Percentiles rank a stretch among this genome's conserved stretches.
Evolutionary conservation across 176 grass and related monocot species (phyloP).

Genomic region (Musa beccarii): DNA sequence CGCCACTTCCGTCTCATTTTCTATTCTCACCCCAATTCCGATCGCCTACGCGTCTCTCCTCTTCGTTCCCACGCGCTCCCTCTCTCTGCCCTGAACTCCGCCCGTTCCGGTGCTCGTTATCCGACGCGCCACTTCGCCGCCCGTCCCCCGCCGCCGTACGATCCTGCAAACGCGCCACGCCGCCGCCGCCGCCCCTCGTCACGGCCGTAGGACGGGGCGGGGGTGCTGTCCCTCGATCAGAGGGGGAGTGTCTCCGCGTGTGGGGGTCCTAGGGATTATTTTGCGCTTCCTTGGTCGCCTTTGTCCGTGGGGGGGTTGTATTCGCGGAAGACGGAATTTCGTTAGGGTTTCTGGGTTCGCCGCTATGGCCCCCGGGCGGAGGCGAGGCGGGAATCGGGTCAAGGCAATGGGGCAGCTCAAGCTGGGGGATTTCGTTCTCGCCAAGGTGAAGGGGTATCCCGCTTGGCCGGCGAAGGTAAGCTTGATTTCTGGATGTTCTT

Average conservation of each 20-base stretch:
- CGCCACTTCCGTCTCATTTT: too few species aligned
- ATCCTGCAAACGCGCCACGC: background rate
- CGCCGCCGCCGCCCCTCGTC: background rate
- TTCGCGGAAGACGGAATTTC: conserved; percentile 21
- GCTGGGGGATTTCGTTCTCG: conserved; percentile 81
- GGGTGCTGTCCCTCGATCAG: background rate
- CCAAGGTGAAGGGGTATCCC: conserved; percentile 96
- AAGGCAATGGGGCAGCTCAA: conserved; percentile 53
- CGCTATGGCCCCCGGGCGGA: conserved; percentile 47
- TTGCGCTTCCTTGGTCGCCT: background rate
- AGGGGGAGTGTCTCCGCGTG: too few species aligned
- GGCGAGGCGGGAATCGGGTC: conserved; percentile 41
- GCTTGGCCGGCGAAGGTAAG: conserved; percentile 84
- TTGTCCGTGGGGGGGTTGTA: background rate
- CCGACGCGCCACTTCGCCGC: too few species aligned
- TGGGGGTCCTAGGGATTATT: background rate
- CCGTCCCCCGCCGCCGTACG: too few species aligned
- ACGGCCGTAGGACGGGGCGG: background rate
- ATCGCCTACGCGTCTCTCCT: too few species aligned
- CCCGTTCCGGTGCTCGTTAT: too few species aligned
- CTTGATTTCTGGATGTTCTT: background rate
- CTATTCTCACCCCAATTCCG: too few species aligned
- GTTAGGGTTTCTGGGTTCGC: conserved; percentile 32
- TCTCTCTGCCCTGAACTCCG: too few species aligned
- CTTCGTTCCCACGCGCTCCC: too few species aligned